Base-by-base conservation (phyloP, 2,329 filamentous ascomycete genomes). In the Neopestalotiopsis rosae region DNA sequence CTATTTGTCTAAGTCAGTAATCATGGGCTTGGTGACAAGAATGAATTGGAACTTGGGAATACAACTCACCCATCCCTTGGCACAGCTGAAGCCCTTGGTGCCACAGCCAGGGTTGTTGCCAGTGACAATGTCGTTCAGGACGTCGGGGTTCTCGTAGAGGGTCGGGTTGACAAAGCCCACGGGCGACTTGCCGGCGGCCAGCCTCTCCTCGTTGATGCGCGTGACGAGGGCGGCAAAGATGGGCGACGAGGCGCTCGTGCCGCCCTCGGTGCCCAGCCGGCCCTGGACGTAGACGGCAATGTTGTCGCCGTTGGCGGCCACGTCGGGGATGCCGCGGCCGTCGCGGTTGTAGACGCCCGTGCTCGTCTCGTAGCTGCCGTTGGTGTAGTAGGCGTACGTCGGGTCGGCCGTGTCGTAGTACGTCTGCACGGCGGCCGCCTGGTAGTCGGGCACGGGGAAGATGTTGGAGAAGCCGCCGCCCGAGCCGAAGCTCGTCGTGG, bases 221-320 rank as follows among this genome's bases (percentile, higher is more conserved):
- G 87, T 82, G 56, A 92, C 80, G 65, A 92, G 82, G 7, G 83
- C 86, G 0, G 88, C 86, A 30, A 89, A 87, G 0, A 88, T 80
- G 0, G 91, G 91, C 0, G 87, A 79, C 0, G 89, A 85, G 42
- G 88, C 87, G 20, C 82, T 86, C 4, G 85, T 88, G 12, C 88
- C 88, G n/a, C 82, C 83, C 30, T 76, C 70, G 17, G 70, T 70
- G 17, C 72, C 72, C 70, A 74, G 87, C 74, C 5, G 73, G 69
- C 72, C 77, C 61, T 74, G 72, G 13, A 74, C 68, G 4, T 74
- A 71, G 2, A 78, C 72, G 5, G 77, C 69, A 58, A 76, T 74
- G n/a, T 74, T 74, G 61, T 77, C 84, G 1, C 87, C 81, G 66
- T 89, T 81, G 1, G 79, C 78, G 3, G 77, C 75, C 6, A 83